Evolutionary conservation across 1,139 yeast species (phyloP).

Genomic region (Debaryomyces sp.): DNA sequence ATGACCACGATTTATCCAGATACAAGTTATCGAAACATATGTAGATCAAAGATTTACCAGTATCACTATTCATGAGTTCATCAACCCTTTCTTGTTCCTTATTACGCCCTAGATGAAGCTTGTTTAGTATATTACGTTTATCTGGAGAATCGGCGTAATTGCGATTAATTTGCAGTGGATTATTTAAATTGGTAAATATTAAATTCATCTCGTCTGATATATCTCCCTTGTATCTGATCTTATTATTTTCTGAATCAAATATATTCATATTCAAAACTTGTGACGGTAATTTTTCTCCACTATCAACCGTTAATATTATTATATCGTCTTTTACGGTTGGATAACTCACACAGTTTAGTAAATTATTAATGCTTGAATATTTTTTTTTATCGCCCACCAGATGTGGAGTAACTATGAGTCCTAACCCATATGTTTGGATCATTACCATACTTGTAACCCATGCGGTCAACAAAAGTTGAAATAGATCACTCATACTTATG

Average conservation of each 20-base stretch:
- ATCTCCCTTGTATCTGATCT: constrained; percentile 34
- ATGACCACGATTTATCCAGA: constrained; percentile 48
- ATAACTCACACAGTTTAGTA: constrained; percentile 43
- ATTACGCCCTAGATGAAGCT: constrained; percentile 11
- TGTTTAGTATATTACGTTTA: constrained; percentile 15
- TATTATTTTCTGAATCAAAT: constrained; percentile 41
- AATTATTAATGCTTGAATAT: constrained; percentile 30
- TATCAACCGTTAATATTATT: constrained; percentile 32
- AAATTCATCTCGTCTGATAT: constrained; percentile 31
- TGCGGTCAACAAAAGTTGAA: neutral
- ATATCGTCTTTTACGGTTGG: constrained; percentile 41
- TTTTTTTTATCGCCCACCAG: constrained; percentile 26
- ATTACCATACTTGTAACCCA: neutral
- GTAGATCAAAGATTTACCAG: constrained; percentile 35
- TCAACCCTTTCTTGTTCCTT: constrained; percentile 12
- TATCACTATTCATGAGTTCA: constrained; percentile 23
- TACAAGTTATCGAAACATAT: constrained; percentile 49
- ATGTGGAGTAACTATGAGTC: constrained; percentile 11
- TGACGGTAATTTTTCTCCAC: constrained; percentile 35
- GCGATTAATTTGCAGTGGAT: constrained; percentile 21
- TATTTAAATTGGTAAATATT: constrained; percentile 42
- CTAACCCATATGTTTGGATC: constrained; percentile 7
- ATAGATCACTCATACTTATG: neutral
- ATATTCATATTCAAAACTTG: constrained; percentile 41
- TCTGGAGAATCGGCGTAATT: constrained; percentile 6